A percentile compares a stretch with the other conserved stretches of the same genome.
Conservation (phyloP, 345 rosid species). For the Brassica nigra region DNA sequence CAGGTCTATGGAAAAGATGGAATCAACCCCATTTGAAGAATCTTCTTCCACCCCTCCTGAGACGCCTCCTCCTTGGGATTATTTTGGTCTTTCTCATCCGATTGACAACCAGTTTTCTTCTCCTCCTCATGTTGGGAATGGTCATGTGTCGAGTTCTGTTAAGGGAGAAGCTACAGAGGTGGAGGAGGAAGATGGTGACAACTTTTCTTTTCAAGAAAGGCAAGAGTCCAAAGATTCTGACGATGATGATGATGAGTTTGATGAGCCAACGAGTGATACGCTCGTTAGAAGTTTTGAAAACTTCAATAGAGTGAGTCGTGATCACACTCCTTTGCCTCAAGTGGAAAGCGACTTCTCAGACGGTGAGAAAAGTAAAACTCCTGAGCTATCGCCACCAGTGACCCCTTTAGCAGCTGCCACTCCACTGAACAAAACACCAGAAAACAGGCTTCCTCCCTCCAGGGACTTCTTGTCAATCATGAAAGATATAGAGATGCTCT, state of each 20-base stretch:
- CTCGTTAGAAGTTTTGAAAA: slow-evolving; percentile 79
- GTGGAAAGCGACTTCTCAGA: slow-evolving; percentile 47
- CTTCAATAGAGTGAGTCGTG: slow-evolving; percentile 53
- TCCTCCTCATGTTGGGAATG: slow-evolving; percentile 28
- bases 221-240: slow-evolving; percentile 60
- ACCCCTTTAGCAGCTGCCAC: slow-evolving; percentile 45
- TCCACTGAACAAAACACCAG: slow-evolving; percentile 48
- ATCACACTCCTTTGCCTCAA: slow-evolving; percentile 51
- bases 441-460: slow-evolving; percentile 49
- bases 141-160: slow-evolving; percentile 42
- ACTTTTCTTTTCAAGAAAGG: slow-evolving; percentile 55
- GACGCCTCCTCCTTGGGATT: slow-evolving; percentile 77
- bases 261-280: slow-evolving; percentile 63
- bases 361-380: slow-evolving; percentile 61
- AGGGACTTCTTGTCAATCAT: slow-evolving; percentile 84
- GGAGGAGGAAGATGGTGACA: slow-evolving; percentile 62
- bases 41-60: slow-evolving; percentile 53
- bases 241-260: slow-evolving; percentile 77
- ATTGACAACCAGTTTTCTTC: slow-evolving; percentile 61
- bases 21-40: slow-evolving; percentile 53
- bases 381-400: slow-evolving; percentile 68
- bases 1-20: slow-evolving; percentile 49
- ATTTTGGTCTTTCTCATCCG: slow-evolving; percentile 69
- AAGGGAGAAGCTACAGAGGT: slow-evolving; percentile 60
- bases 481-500: slow-evolving; percentile 79